phyloP scores from a whole-genome alignment of 768 basidiomycete genomes.

The Hygrophoropsis aurantiaca region DNA sequence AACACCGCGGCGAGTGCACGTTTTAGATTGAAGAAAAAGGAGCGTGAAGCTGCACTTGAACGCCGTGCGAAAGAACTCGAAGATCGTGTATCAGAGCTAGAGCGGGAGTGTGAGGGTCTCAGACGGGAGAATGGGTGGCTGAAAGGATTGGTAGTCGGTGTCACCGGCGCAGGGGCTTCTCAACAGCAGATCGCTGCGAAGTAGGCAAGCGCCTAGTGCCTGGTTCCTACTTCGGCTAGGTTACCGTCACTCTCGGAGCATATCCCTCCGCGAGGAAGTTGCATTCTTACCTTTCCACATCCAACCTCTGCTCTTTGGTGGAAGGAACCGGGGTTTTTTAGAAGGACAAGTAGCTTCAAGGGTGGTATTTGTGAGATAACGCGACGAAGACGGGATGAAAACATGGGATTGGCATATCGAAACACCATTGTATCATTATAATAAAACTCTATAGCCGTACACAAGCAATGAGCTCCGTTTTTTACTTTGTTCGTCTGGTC shows the following conservation, averaged over 20 bases:
- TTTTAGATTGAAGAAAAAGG: slow-evolving; percentile 95
- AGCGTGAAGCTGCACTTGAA: slow-evolving; percentile 88
- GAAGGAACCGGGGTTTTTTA: too few species aligned
- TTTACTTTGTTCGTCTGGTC: too few species aligned
- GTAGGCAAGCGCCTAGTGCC: neutral
- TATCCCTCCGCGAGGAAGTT: slow-evolving; percentile 4
- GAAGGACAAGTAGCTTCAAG: too few species aligned
- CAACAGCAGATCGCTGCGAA: neutral
- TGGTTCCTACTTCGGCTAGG: neutral
- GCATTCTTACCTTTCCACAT: neutral
- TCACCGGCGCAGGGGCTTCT: slow-evolving; percentile 64
- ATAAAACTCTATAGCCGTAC: too few species aligned
- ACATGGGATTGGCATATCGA: too few species aligned
- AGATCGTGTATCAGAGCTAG: slow-evolving; percentile 73
- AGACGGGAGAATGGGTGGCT: slow-evolving; percentile 91
- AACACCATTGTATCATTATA: too few species aligned
- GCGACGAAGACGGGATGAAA: too few species aligned
- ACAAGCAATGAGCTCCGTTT: too few species aligned
- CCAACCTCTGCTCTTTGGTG: too few species aligned
- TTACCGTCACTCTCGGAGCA: neutral
- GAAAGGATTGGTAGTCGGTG: slow-evolving; percentile 85
- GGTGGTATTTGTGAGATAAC: too few species aligned
- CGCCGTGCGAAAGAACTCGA: slow-evolving; percentile 83
- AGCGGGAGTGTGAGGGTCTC: slow-evolving; percentile 88
- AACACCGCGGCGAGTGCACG: slow-evolving; percentile 94